A percentile compares a stretch with the other conserved stretches of the same genome.
Evolutionary conservation across 2,329 filamentous ascomycete genomes (phyloP).

Genomic region (Aureobasidium mangrovei): DNA sequence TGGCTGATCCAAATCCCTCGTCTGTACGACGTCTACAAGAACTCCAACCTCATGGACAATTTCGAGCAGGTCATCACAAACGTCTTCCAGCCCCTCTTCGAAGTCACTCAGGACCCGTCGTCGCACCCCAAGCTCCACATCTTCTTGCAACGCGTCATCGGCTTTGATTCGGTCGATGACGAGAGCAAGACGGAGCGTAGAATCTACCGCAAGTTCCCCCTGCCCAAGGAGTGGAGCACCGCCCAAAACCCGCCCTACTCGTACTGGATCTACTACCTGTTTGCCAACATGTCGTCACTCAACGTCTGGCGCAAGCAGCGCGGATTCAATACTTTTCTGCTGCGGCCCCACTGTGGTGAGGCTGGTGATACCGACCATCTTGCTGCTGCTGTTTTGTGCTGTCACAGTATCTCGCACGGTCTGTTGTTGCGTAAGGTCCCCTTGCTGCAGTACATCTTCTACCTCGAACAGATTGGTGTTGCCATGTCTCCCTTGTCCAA

Average conservation of each 20-base stretch:
- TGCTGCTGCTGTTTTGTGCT: slow-evolving; percentile 81
- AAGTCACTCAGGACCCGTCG: slow-evolving; percentile 79
- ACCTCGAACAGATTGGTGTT: slow-evolving; percentile 94
- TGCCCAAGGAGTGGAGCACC: slow-evolving; percentile 79
- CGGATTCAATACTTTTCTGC: slow-evolving; percentile 89
- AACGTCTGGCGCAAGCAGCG: slow-evolving; percentile 86
- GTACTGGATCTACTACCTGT: slow-evolving; percentile 98
- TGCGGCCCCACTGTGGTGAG: slow-evolving; percentile 92
- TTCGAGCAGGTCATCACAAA: slow-evolving; percentile 89
- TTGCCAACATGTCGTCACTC: slow-evolving; percentile 84
- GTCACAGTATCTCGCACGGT: slow-evolving; percentile 94
- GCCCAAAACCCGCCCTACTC: slow-evolving; percentile 96
- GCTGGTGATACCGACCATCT: slow-evolving; percentile 95
- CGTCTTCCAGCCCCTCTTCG: slow-evolving; percentile 86
- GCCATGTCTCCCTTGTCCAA: slow-evolving; percentile 99
- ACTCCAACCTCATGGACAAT: slow-evolving; percentile 72
- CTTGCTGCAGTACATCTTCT: slow-evolving; percentile 91
- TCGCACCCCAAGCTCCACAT: slow-evolving; percentile 89
- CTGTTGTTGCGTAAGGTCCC: slow-evolving; percentile 89
- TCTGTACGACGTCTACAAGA: slow-evolving; percentile 92
- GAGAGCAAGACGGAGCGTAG: slow-evolving; percentile 94
- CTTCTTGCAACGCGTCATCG: slow-evolving; percentile 89
- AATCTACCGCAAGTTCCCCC: slow-evolving; percentile 90
- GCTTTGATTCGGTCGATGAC: slow-evolving; percentile 95
- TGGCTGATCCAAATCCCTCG: slow-evolving; percentile 96